Evolutionary conservation across 2,329 filamentous ascomycete genomes (phyloP), one percentile per base, ranked within the genome.

Genomic region (Ceratocystis diversiconidia): DNA sequence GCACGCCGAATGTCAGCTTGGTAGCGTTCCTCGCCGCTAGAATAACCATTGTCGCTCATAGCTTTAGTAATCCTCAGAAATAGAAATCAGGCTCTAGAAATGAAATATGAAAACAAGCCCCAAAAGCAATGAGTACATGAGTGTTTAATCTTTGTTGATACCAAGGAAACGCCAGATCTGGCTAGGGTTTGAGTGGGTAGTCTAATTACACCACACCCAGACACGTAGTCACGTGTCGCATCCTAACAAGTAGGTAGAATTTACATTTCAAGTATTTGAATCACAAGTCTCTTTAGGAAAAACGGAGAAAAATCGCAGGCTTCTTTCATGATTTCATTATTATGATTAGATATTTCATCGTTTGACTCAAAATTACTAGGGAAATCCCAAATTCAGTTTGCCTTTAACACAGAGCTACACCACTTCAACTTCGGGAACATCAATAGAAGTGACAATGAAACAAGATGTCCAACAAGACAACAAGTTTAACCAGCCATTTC

Each of bases 1-100:
- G 85, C 85, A 67, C 77, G 77, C 32, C 78, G 78, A n/a, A 86
- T 73, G 36, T 84, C 82, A 67, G 83, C 82, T 63, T 87, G 82
- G 22, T 85, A 81, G 59, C 81, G 79, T 28, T 73, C 73, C 59
- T 75, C 73, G 59, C 71, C 71, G 44, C 66, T 67, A 4, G 67
- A 69, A 36, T 68, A 69, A 22, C 65, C 62, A 19, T 57, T 59
- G 36, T 67, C 65, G 36, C 55, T 64, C 62, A 61, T 66, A 68
- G 32, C 66, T 64, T 41, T 5, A 25, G n/a, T n/a, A 36, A 36
- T 8, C 10, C n/a, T 1, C 15, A 8, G 28, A 10, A n/a, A 6
- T 32, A n/a, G 5, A n/a, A n/a, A 8, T 36, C 12, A 28, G 8
- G 55, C 30, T 32, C 19, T 36, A 19, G 32, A 36, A 36, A 59